Conservation (phyloP, 257 asterid genomes). For the Gardenia jasminoides region DNA sequence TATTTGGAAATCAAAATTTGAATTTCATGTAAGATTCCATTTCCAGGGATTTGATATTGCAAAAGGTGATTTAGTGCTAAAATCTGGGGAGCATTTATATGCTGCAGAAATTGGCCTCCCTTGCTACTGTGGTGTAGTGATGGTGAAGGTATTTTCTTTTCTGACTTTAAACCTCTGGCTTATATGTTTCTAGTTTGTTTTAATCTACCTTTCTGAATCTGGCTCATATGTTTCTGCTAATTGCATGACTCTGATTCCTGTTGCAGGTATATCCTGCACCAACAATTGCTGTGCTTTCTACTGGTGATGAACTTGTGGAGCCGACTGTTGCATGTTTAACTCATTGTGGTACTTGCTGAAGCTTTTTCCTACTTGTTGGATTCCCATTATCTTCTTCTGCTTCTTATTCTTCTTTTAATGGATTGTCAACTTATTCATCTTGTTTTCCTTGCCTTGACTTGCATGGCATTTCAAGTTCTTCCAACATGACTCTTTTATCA, state of each 20-base stretch:
- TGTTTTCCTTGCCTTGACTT: background rate
- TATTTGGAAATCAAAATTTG: background rate
- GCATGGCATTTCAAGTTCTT: too few species aligned
- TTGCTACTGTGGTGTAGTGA: conserved; percentile 77
- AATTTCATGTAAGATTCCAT: conserved; percentile 14
- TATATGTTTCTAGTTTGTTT: conserved; percentile 12
- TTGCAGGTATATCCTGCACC: conserved; percentile 73
- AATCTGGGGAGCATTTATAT: conserved; percentile 76
- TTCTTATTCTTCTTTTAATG: background rate
- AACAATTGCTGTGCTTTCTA: conserved; percentile 77
- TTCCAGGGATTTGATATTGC: conserved; percentile 80
- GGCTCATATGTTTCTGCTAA: background rate
- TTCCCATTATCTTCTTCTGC: conserved; percentile 2
- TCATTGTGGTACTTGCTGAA: conserved; percentile 71
- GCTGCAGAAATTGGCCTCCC: conserved; percentile 88
- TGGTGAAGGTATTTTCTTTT: conserved; percentile 57
- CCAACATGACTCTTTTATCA: background rate
- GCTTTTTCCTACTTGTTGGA: conserved; percentile 2
- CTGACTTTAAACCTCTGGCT: background rate
- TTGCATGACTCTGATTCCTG: conserved; percentile 16
- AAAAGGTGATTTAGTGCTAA: conserved; percentile 71
- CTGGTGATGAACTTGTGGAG: conserved; percentile 97
- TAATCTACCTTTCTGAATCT: background rate
- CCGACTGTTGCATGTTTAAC: conserved; percentile 49
- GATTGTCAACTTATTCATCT: background rate